These are phyloP conservation scores for Ceratobasidium theobromae DNA, from an alignment of 1,284 basidiomycete genomes.

Conservation along the genomic window DNA sequence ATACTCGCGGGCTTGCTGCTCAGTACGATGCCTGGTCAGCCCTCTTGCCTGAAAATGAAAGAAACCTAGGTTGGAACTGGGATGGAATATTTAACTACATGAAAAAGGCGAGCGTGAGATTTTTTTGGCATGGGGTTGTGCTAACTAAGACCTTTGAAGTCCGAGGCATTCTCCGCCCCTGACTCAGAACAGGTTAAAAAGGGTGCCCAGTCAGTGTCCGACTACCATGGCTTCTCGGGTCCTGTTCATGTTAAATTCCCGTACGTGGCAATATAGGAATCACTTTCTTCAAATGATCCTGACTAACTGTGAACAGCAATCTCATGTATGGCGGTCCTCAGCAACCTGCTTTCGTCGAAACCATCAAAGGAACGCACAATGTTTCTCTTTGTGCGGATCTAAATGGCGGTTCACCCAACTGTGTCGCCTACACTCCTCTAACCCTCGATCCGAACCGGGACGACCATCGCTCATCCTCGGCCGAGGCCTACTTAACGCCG, in stretches of 20 bases:
- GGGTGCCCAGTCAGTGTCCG: slow-evolving; percentile 50
- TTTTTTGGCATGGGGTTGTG: background rate
- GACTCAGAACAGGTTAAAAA: slow-evolving; percentile 52
- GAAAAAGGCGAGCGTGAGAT: slow-evolving; percentile 47
- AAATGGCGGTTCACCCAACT: slow-evolving; percentile 59
- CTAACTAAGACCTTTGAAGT: slow-evolving; percentile 37
- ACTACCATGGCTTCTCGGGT: slow-evolving; percentile 55
- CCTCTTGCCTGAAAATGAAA: slow-evolving; percentile 53
- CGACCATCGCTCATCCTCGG: slow-evolving; percentile 47
- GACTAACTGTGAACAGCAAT: slow-evolving; percentile 45
- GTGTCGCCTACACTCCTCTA: slow-evolving; percentile 55
- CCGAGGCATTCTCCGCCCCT: slow-evolving; percentile 59
- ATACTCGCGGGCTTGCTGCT: slow-evolving; percentile 54
- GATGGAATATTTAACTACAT: slow-evolving; percentile 52
- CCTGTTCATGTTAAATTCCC: slow-evolving; percentile 54
- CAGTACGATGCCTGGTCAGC: slow-evolving; percentile 61
- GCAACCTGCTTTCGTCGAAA: slow-evolving; percentile 53
- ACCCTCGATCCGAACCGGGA: slow-evolving; percentile 43
- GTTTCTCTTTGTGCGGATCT: slow-evolving; percentile 52
- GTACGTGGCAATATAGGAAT: slow-evolving; percentile 31
- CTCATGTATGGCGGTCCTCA: slow-evolving; percentile 60
- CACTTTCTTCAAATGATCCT: background rate
- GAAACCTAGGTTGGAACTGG: slow-evolving; percentile 56
- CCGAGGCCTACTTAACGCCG: slow-evolving; percentile 49
- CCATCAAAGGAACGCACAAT: slow-evolving; percentile 42